These are phyloP conservation scores for Hibiscus mutabilis DNA, from an alignment of 345 rosid species.

Conservation along the genomic window DNA sequence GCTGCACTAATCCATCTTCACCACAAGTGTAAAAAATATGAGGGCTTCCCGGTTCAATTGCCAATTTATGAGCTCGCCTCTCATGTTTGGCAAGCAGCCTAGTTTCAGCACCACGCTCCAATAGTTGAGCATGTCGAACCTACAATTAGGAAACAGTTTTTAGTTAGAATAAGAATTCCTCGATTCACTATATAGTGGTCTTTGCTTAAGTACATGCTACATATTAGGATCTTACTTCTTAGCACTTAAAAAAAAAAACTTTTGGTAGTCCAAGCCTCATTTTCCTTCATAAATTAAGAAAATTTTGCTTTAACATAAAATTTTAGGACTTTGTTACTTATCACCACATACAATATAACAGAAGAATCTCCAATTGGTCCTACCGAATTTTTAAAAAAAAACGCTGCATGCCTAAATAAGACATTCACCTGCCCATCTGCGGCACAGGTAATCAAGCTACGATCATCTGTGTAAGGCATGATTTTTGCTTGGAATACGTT, in stretches of 20 bases:
- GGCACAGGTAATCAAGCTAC: conserved; percentile 77
- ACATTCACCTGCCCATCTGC: conserved; percentile 73
- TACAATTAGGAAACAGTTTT: conserved; percentile 16
- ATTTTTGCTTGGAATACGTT: conserved; percentile 78
- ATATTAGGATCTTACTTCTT: not conserved
- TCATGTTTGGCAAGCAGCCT: conserved; percentile 49
- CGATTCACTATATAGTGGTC: not conserved
- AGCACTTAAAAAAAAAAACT: too few species aligned
- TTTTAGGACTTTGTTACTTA: not conserved
- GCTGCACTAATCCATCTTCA: conserved; percentile 92
- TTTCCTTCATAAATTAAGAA: not conserved
- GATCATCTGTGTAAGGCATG: conserved; percentile 76
- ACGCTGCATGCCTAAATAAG: not conserved
- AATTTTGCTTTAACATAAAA: not conserved
- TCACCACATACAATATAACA: not conserved
- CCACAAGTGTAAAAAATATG: conserved; percentile 75
- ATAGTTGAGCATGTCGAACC: conserved; percentile 74
- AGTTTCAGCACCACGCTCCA: conserved; percentile 62
- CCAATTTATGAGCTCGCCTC: conserved; percentile 73
- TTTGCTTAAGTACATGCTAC: not conserved
- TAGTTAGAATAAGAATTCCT: not conserved
- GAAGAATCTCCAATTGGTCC: not conserved
- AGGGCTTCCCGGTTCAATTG: conserved; percentile 87
- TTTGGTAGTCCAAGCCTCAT: not conserved
- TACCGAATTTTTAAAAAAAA: not conserved